These are phyloP conservation scores for Exutisphaerella laricina DNA, from an alignment of 2,329 filamentous ascomycete genomes.

Conservation along the genomic window DNA sequence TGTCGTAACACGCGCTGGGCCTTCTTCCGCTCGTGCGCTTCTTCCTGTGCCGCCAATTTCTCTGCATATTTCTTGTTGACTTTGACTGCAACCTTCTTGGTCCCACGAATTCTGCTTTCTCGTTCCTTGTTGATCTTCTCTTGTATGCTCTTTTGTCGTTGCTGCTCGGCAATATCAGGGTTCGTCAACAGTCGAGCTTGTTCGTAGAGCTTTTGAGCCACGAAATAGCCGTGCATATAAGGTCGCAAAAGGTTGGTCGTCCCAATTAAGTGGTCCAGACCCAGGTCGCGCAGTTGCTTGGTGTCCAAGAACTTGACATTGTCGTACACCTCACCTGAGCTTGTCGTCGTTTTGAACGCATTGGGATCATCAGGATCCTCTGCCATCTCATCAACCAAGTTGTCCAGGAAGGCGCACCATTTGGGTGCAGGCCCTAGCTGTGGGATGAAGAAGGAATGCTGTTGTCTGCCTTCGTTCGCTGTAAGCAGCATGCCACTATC, in stretches of 20 bases:
- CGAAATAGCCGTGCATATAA: slow-evolving; percentile 99
- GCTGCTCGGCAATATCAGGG: slow-evolving; percentile 89
- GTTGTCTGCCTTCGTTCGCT: slow-evolving; percentile 91
- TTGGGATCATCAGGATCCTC: slow-evolving; percentile 64
- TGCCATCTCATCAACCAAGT: slow-evolving; percentile 97
- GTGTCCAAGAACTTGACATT: slow-evolving; percentile 98
- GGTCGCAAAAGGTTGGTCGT: slow-evolving; percentile 84
- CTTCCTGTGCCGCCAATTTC: slow-evolving; percentile 60
- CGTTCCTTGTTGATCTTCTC: slow-evolving; percentile 96
- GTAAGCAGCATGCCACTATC: slow-evolving; percentile 93
- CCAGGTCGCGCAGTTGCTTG: slow-evolving; percentile 77
- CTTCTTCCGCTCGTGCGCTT: slow-evolving; percentile 53
- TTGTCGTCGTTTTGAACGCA: slow-evolving; percentile 43
- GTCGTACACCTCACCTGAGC: slow-evolving; percentile 75
- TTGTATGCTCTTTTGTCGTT: slow-evolving; percentile 82
- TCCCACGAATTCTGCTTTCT: slow-evolving; percentile 87
- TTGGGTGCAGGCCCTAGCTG: slow-evolving; percentile 87
- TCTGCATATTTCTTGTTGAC: slow-evolving; percentile 76
- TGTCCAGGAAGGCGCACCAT: slow-evolving; percentile 97
- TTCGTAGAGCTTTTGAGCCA: slow-evolving; percentile 90
- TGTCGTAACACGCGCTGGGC: slow-evolving; percentile 51
- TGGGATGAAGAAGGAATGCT: slow-evolving; percentile 92
- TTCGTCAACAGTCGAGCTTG: slow-evolving; percentile 90
- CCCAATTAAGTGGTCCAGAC: slow-evolving; percentile 81
- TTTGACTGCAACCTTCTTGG: slow-evolving; percentile 84